These are phyloP conservation scores for Vaccinium macrocarpon DNA, from an alignment of 148 eudicot genomes.

Conservation along the genomic window DNA sequence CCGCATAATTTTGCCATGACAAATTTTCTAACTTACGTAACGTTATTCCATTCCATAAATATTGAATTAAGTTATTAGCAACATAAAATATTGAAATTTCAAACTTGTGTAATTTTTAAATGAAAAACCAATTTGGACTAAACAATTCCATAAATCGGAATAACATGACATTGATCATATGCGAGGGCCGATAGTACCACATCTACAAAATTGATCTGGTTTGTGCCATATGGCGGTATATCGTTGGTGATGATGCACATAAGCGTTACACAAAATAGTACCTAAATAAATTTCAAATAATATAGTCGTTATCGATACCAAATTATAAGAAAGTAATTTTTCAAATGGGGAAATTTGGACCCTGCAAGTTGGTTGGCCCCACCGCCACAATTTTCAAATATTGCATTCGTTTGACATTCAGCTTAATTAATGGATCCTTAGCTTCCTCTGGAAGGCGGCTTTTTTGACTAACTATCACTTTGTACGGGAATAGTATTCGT, in stretches of 20 bases:
- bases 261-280: no score
- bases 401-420: neutral
- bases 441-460: neutral
- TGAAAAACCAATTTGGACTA: neutral
- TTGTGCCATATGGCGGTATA: neutral
- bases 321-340: no score
- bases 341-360: neutral
- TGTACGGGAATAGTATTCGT: neutral
- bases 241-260: neutral
- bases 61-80: no score
- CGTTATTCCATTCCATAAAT: no score
- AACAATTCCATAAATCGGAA: neutral
- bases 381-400: neutral
- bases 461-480: neutral
- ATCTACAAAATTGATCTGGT: neutral
- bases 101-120: neutral
- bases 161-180: neutral
- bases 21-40: no score
- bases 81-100: neutral
- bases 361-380: slow-evolving; percentile 7
- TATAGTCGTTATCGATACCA: no score
- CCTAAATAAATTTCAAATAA: no score
- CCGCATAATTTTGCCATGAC: no score
- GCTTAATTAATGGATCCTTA: neutral
- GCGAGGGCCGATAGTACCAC: neutral